These are phyloP conservation scores for Penicillium ochrochloron DNA, from an alignment of 495 filamentous ascomycete species.

Conservation along the genomic window DNA sequence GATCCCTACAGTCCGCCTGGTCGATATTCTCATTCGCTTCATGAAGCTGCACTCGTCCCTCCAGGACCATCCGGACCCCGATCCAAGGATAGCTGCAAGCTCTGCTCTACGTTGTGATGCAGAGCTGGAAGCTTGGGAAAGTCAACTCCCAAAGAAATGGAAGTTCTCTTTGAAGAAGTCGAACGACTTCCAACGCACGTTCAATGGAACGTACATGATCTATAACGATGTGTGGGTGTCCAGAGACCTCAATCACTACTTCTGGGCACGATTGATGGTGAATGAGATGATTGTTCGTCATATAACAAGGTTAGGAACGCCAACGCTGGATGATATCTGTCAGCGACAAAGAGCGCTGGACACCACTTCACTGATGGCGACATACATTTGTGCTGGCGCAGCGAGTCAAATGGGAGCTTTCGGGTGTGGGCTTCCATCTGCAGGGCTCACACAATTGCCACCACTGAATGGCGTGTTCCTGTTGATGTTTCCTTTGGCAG, in stretches of 20 bases:
- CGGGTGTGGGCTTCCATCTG: slow-evolving; percentile 1
- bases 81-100: neutral
- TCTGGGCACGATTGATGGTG: slow-evolving; percentile 24
- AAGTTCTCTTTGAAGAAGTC: slow-evolving; percentile 19
- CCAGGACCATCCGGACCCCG: slow-evolving; percentile 5
- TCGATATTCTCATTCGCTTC: slow-evolving; percentile 30
- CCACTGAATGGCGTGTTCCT: slow-evolving; percentile 37
- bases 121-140: slow-evolving; percentile 30
- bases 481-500: slow-evolving; percentile 35
- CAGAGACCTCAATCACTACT: slow-evolving; percentile 27
- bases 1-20: slow-evolving; percentile 19
- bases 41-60: slow-evolving; percentile 21
- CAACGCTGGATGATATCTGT: slow-evolving; percentile 4
- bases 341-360: slow-evolving; percentile 27
- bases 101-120: slow-evolving; percentile 16
- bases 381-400: slow-evolving; percentile 26
- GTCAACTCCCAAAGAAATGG: slow-evolving; percentile 23
- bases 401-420: slow-evolving; percentile 24
- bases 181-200: slow-evolving; percentile 15
- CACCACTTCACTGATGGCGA: slow-evolving; percentile 24
- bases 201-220: slow-evolving; percentile 24
- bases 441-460: slow-evolving; percentile 13
- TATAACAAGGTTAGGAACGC: slow-evolving; percentile 11
- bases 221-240: slow-evolving; percentile 27
- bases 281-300: slow-evolving; percentile 27